Conservation (phyloP, 106 monocot species). For the Cymbidium sinense region DNA sequence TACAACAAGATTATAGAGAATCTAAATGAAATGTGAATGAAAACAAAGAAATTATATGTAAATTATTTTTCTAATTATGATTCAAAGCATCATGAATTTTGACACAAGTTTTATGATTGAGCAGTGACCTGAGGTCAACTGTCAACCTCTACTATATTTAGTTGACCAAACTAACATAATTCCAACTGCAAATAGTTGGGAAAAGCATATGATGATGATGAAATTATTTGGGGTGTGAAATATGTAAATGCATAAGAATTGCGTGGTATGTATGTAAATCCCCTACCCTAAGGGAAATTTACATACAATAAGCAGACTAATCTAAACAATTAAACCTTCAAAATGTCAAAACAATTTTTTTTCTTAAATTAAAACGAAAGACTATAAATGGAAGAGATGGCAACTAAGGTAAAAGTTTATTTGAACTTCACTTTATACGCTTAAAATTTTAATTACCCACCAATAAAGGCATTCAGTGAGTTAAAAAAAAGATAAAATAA, state of each 20-base stretch:
- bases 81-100: background rate
- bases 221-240: background rate
- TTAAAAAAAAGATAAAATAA: background rate
- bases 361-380: background rate
- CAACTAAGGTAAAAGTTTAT: background rate
- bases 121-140: background rate
- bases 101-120: background rate
- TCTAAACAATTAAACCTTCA: background rate
- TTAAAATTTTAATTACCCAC: background rate
- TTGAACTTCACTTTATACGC: background rate
- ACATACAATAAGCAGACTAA: background rate
- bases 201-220: background rate
- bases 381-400: background rate
- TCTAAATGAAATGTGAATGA: background rate
- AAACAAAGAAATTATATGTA: background rate
- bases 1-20: background rate
- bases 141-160: background rate
- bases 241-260: background rate
- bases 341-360: background rate
- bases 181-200: background rate
- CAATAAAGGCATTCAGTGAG: background rate
- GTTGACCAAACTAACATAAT: background rate
- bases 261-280: too few species aligned
- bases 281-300: too few species aligned
- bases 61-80: background rate